Percentiles rank a stretch among this genome's conserved stretches.
Evolutionary conservation across 345 rosid genomes (phyloP).

Genomic region (Isatis tinctoria): DNA sequence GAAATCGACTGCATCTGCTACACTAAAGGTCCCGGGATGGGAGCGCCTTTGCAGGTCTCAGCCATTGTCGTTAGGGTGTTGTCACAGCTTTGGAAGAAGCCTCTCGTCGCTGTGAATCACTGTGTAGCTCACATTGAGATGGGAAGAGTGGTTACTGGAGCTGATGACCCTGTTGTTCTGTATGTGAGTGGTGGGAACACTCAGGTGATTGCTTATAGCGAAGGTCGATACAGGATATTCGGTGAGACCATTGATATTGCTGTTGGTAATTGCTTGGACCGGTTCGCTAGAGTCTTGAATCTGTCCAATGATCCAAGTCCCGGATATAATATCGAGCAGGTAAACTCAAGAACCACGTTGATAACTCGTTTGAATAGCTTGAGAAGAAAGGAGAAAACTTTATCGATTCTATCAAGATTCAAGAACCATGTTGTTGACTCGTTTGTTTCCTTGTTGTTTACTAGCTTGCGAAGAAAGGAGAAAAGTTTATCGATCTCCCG

Average conservation of each 20-base stretch:
- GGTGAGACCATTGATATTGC: constrained; percentile 99
- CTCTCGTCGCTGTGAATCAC: constrained; percentile 83
- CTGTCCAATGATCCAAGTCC: constrained; percentile 99
- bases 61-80: constrained; percentile 74
- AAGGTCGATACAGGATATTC: constrained; percentile 83
- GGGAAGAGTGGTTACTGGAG: constrained; percentile 94
- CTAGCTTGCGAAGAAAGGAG: constrained; percentile 97
- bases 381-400: constrained; percentile 90
- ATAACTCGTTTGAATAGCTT: constrained; percentile 41
- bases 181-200: constrained; percentile 99
- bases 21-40: constrained; percentile 98
- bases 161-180: constrained; percentile 86
- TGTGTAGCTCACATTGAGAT: constrained; percentile 99
- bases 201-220: constrained; percentile 96
- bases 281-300: constrained; percentile 84
- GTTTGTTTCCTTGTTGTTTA: not conserved
- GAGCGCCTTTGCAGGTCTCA: constrained; percentile 83
- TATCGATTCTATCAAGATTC: constrained; percentile 37
- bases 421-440: not conserved
- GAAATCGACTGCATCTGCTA: constrained; percentile 90
- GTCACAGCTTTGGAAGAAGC: constrained; percentile 90
- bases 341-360: constrained; percentile 9
- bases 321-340: constrained; percentile 99
- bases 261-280: constrained; percentile 95
- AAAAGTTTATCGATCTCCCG: constrained; percentile 80